Conservation (phyloP, 306 rosid species). For the Carpinus fangiana region DNA sequence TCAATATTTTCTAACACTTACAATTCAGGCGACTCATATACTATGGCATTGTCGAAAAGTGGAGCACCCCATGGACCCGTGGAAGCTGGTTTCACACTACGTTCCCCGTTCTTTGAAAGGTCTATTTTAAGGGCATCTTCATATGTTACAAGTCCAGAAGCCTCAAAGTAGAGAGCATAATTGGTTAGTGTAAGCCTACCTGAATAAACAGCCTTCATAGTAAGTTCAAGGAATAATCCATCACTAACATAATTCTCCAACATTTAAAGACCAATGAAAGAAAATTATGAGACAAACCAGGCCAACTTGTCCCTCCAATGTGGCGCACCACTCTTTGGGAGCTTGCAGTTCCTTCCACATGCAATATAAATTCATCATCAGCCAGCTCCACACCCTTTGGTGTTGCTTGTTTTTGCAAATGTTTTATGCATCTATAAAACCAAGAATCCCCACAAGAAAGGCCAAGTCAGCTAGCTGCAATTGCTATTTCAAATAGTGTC, state of each 20-base stretch:
- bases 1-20: conserved; percentile 30
- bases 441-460: conserved; percentile 2
- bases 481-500: not conserved
- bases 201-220: conserved; percentile 31
- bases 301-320: conserved; percentile 89
- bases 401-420: conserved; percentile 62
- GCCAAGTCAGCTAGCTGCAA: not conserved
- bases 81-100: conserved; percentile 59
- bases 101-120: conserved; percentile 52
- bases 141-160: conserved; percentile 67
- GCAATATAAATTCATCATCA: conserved; percentile 78
- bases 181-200: conserved; percentile 94
- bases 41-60: conserved; percentile 84
- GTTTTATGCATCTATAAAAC: conserved; percentile 52
- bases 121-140: conserved; percentile 84
- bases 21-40: conserved; percentile 64
- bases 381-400: conserved; percentile 77
- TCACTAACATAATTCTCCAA: not conserved
- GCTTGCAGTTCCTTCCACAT: conserved; percentile 88
- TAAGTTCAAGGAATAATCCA: not conserved
- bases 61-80: conserved; percentile 99
- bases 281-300: conserved; percentile 48
- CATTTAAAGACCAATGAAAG: not conserved
- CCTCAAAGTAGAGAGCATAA: conserved; percentile 88
- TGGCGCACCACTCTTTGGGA: conserved; percentile 86